Percentiles rank a stretch among this genome's conserved stretches.
Conservation (phyloP, 768 basidiomycete species). For the Cubamyces lactineus region DNA sequence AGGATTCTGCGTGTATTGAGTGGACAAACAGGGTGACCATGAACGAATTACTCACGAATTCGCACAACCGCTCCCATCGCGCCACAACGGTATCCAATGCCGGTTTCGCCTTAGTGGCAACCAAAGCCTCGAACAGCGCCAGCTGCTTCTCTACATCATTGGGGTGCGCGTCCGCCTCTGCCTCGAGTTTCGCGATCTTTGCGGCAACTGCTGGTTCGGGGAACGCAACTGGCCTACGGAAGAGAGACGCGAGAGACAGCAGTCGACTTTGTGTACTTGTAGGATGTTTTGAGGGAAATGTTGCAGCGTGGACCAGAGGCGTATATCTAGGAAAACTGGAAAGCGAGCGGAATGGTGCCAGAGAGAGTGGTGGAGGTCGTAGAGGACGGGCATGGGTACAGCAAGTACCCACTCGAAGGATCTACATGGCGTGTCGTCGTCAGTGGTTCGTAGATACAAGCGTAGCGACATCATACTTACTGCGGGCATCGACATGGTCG, state of each 20-base stretch:
- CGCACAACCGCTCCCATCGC: conserved; percentile 83
- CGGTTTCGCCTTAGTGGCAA: conserved; percentile 63
- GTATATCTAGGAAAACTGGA: conserved; percentile 20
- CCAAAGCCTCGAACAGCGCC: conserved; percentile 66
- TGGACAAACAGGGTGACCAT: conserved; percentile 10
- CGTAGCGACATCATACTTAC: not conserved
- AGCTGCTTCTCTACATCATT: conserved; percentile 72
- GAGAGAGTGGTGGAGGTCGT: conserved; percentile 35
- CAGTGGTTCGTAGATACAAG: not conserved
- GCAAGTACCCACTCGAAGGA: conserved; percentile 39
- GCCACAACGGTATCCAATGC: conserved; percentile 74
- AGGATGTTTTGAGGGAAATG: conserved; percentile 8
- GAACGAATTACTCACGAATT: conserved; percentile 55
- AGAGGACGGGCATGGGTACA: conserved; percentile 37
- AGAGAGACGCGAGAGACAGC: conserved; percentile 37
- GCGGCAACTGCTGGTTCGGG: conserved; percentile 71
- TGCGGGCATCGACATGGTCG: conserved; percentile 23
- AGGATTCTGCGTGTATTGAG: conserved; percentile 52
- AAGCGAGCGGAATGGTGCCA: conserved; percentile 27
- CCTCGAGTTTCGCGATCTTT: conserved; percentile 73
- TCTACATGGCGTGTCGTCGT: conserved; percentile 4
- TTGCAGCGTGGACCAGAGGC: not conserved
- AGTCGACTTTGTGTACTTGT: conserved; percentile 16
- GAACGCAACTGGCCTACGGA: conserved; percentile 44
- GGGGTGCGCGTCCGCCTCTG: conserved; percentile 74